Evolutionary conservation across 441 rosid species (phyloP).

Genomic region (Eruca vesicaria): DNA sequence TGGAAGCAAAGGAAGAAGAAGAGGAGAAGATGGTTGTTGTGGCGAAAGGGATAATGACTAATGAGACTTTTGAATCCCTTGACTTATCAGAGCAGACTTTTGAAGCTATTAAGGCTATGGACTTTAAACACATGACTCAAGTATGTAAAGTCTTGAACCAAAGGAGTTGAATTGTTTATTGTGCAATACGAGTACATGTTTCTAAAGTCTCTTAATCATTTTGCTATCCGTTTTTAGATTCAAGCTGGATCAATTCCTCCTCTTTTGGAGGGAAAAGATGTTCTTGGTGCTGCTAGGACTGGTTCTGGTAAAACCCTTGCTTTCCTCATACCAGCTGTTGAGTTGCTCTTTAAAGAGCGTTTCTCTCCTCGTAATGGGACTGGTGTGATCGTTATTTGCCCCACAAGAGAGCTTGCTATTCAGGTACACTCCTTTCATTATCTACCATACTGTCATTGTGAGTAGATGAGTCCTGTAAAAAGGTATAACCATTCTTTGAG

Average conservation of each 20-base stretch:
- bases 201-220: not conserved
- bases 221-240: conserved; percentile 48
- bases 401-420: conserved; percentile 96
- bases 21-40: conserved; percentile 34
- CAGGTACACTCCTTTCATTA: conserved; percentile 50
- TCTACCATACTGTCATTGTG: not conserved
- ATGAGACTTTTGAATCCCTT: conserved; percentile 65
- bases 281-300: conserved; percentile 96
- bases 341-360: conserved; percentile 62
- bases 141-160: conserved; percentile 27
- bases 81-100: conserved; percentile 70
- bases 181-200: too few relatives aligned
- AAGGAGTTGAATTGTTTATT: too few relatives aligned
- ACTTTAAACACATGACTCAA: conserved; percentile 80
- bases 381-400: conserved; percentile 89
- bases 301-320: conserved; percentile 99
- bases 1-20: conserved; percentile 31
- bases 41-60: conserved; percentile 76
- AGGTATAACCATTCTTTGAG: too few relatives aligned
- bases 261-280: conserved; percentile 78
- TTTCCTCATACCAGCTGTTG: conserved; percentile 86
- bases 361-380: conserved; percentile 80
- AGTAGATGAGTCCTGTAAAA: conserved; percentile 5
- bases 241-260: conserved; percentile 85
- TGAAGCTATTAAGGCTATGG: conserved; percentile 73